Evolutionary conservation across 2,329 filamentous ascomycete species (phyloP).

Genomic region (Ampelomyces quisqualis): DNA sequence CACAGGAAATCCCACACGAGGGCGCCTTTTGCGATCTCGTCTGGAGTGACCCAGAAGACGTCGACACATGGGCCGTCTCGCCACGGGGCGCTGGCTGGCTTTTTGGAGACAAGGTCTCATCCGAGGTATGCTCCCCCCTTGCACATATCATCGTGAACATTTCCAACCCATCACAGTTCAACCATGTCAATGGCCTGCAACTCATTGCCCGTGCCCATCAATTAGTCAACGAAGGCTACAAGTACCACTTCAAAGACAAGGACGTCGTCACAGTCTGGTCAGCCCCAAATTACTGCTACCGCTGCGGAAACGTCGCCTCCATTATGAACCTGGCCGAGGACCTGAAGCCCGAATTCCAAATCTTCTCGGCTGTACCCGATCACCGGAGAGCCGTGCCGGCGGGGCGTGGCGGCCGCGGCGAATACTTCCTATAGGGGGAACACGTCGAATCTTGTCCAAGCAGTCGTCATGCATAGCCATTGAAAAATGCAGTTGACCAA

Average conservation of each 20-base stretch:
- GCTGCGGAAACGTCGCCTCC: slow-evolving; percentile 68
- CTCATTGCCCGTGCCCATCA: slow-evolving; percentile 74
- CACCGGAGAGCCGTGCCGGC: slow-evolving; percentile 78
- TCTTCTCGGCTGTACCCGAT: slow-evolving; percentile 86
- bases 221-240: slow-evolving; percentile 75
- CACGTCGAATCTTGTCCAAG: too few species aligned
- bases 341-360: slow-evolving; percentile 86
- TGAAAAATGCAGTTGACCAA: neutral
- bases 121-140: slow-evolving; percentile 52
- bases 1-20: slow-evolving; percentile 96
- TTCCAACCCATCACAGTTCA: slow-evolving; percentile 61
- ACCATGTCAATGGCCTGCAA: slow-evolving; percentile 71
- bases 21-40: slow-evolving; percentile 97
- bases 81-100: slow-evolving; percentile 68
- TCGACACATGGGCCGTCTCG: slow-evolving; percentile 70
- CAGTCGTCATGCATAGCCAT: neutral
- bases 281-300: slow-evolving; percentile 72
- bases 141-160: too few species aligned
- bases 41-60: slow-evolving; percentile 80
- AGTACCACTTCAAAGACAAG: slow-evolving; percentile 93
- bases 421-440: slow-evolving; percentile 52
- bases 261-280: slow-evolving; percentile 94
- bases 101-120: slow-evolving; percentile 70
- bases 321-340: slow-evolving; percentile 93
- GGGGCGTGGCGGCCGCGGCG: slow-evolving; percentile 53